Evolutionary conservation across 2,329 filamentous ascomycete genomes (phyloP).

Genomic region (Karstenula rhodostoma): DNA sequence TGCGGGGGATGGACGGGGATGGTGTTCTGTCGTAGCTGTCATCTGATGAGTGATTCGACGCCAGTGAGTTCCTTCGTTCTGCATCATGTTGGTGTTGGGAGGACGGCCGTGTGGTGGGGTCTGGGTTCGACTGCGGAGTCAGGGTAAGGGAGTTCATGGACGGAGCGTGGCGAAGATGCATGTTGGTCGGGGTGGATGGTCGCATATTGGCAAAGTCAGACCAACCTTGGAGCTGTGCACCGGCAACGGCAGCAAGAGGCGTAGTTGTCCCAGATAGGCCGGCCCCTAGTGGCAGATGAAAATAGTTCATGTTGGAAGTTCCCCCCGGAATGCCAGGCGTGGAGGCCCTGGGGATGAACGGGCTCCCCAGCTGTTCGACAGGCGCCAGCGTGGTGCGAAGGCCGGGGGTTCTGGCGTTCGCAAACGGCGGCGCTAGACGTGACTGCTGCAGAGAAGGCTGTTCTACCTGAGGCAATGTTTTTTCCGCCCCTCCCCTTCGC

Average conservation of each 20-base stretch:
- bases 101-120: slow-evolving; percentile 54
- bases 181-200: slow-evolving; percentile 44
- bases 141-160: slow-evolving; percentile 57
- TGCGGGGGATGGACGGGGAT: slow-evolving; percentile 57
- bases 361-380: slow-evolving; percentile 47
- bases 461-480: slow-evolving; percentile 25
- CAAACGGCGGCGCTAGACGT: slow-evolving; percentile 34
- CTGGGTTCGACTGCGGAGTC: slow-evolving; percentile 56
- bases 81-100: slow-evolving; percentile 52
- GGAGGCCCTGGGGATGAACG: slow-evolving; percentile 54
- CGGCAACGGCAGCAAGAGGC: slow-evolving; percentile 79
- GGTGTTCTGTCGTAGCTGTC: slow-evolving; percentile 40
- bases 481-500: slow-evolving; percentile 36
- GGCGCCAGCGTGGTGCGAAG: slow-evolving; percentile 41
- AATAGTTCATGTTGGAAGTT: slow-evolving; percentile 81
- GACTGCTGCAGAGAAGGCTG: slow-evolving; percentile 27
- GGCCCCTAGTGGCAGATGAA: slow-evolving; percentile 77
- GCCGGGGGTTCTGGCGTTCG: slow-evolving; percentile 36
- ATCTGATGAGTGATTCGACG: slow-evolving; percentile 36
- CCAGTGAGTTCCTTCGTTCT: slow-evolving; percentile 36
- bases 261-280: slow-evolving; percentile 79
- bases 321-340: slow-evolving; percentile 71
- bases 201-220: slow-evolving; percentile 45
- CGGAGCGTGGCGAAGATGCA: slow-evolving; percentile 47
- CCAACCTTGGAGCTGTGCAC: slow-evolving; percentile 69